Conservation (phyloP, 495 filamentous ascomycete genomes). For the Venustampulla echinocandica region DNA sequence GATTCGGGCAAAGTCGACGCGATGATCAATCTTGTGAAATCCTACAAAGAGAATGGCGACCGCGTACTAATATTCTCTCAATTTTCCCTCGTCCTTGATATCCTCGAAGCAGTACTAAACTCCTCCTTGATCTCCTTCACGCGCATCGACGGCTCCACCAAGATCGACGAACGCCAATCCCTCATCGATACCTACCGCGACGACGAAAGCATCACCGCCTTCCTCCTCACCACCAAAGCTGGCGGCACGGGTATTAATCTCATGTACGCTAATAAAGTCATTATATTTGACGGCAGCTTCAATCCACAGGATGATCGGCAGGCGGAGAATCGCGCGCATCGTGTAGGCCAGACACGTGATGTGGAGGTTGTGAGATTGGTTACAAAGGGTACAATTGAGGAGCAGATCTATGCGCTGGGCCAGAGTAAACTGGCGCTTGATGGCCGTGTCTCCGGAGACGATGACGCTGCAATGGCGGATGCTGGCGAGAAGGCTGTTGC, state of each 20-base stretch:
- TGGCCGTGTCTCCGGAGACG: slow-evolving; percentile 65
- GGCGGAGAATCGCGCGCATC: slow-evolving; percentile 92
- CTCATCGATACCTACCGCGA: slow-evolving; percentile 79
- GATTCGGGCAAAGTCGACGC: slow-evolving; percentile 83
- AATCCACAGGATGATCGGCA: slow-evolving; percentile 96
- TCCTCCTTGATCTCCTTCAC: slow-evolving; percentile 65
- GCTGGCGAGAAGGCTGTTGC: slow-evolving; percentile 55
- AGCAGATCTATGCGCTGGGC: slow-evolving; percentile 82
- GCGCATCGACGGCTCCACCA: slow-evolving; percentile 76
- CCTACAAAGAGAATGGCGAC: slow-evolving; percentile 75
- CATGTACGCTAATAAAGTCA: slow-evolving; percentile 89
- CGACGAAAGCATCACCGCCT: slow-evolving; percentile 72
- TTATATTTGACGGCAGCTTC: slow-evolving; percentile 92
- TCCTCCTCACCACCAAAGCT: slow-evolving; percentile 86
- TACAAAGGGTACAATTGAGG: slow-evolving; percentile 77
- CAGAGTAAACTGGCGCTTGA: slow-evolving; percentile 91
- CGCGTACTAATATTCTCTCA: slow-evolving; percentile 83
- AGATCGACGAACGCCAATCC: slow-evolving; percentile 72
- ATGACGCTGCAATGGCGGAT: slow-evolving; percentile 35
- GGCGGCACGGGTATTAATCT: slow-evolving; percentile 95
- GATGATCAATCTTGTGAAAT: slow-evolving; percentile 59
- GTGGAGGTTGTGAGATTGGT: slow-evolving; percentile 82
- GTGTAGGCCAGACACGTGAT: slow-evolving; percentile 80
- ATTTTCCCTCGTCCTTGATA: slow-evolving; percentile 85
- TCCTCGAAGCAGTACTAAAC: slow-evolving; percentile 74